Percentiles rank a stretch among this genome's conserved stretches.
phyloP scores from a whole-genome alignment of 306 rosid genomes.

The Rosa lucieae region DNA sequence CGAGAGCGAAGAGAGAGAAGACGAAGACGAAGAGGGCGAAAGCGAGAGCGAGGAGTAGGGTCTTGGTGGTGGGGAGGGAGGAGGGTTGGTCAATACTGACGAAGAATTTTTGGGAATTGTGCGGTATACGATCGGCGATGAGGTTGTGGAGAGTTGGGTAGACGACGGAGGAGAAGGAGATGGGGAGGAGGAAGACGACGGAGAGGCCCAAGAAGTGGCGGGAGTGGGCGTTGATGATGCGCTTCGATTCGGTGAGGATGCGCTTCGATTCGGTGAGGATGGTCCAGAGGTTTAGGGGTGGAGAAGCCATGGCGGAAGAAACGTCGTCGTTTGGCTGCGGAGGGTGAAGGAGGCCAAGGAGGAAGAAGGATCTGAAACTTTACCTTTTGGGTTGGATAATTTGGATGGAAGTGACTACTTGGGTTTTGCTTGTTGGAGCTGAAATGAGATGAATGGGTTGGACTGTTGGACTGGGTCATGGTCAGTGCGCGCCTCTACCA shows the following conservation, averaged over 20 bases:
- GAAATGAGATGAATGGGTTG: no score
- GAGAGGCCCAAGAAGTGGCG: slow-evolving; percentile 58
- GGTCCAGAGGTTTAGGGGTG: slow-evolving; percentile 22
- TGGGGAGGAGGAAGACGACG: slow-evolving; percentile 62
- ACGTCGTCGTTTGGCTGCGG: background rate
- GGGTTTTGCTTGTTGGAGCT: no score
- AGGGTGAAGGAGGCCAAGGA: no score
- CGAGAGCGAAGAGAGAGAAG: slow-evolving; percentile 41
- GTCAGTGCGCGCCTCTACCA: no score
- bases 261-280: slow-evolving; percentile 41
- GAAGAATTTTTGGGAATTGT: slow-evolving; percentile 7
- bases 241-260: slow-evolving; percentile 43
- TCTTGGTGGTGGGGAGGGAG: background rate
- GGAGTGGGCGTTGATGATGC: slow-evolving; percentile 48
- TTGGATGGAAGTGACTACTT: no score
- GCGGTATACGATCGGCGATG: slow-evolving; percentile 15
- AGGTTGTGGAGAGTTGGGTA: slow-evolving; percentile 40
- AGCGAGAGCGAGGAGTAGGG: slow-evolving; percentile 19
- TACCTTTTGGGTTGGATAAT: no score
- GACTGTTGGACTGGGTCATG: no score
- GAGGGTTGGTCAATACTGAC: background rate
- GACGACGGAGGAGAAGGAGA: slow-evolving; percentile 41
- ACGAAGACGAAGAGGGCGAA: slow-evolving; percentile 25
- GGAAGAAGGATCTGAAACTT: no score
- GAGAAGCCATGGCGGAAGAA: slow-evolving; percentile 22